These are phyloP conservation scores for Phytophthora meadii DNA, from an alignment of 352 stramenopile genomes.

Conservation along the genomic window DNA sequence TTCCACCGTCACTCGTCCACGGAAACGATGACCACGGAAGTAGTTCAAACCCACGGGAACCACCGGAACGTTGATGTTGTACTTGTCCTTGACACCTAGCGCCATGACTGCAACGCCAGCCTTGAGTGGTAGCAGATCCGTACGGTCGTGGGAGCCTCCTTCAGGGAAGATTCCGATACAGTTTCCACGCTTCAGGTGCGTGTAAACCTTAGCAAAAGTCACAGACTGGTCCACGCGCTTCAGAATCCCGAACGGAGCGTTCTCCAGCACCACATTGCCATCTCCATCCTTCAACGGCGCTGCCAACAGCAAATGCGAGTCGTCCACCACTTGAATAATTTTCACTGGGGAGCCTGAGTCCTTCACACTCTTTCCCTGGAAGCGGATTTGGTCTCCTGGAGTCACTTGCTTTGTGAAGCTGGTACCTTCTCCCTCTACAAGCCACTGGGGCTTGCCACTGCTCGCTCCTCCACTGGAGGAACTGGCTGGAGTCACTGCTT, in stretches of 20 bases:
- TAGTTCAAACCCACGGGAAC: slow-evolving; percentile 99
- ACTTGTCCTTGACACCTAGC: slow-evolving; percentile 95
- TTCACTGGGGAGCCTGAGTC: slow-evolving; percentile 86
- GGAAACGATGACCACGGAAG: slow-evolving; percentile 96
- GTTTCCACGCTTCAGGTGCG: slow-evolving; percentile 87
- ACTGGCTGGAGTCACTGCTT: slow-evolving; percentile 35
- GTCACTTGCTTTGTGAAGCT: slow-evolving; percentile 80
- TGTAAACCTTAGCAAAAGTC: slow-evolving; percentile 94
- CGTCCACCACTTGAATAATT: slow-evolving; percentile 84
- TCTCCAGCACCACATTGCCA: slow-evolving; percentile 49
- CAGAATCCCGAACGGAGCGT: slow-evolving; percentile 84
- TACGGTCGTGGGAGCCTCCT: slow-evolving; percentile 97
- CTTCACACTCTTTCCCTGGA: slow-evolving; percentile 79
- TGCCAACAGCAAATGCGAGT: slow-evolving; percentile 84
- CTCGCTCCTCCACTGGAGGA: slow-evolving; percentile 34
- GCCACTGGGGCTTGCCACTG: slow-evolving; percentile 37
- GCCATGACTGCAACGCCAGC: slow-evolving; percentile 98
- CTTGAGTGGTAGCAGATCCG: slow-evolving; percentile 97
- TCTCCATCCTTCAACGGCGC: slow-evolving; percentile 46
- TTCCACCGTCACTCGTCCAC: slow-evolving; percentile 96
- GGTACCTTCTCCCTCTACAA: slow-evolving; percentile 69
- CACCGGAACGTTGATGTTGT: slow-evolving; percentile 96
- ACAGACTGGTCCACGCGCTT: slow-evolving; percentile 93
- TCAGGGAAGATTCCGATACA: slow-evolving; percentile 98
- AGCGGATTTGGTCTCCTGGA: slow-evolving; percentile 82